These are phyloP conservation scores for Boletus reticuloceps DNA, from an alignment of 768 basidiomycete genomes.

Conservation along the genomic window DNA sequence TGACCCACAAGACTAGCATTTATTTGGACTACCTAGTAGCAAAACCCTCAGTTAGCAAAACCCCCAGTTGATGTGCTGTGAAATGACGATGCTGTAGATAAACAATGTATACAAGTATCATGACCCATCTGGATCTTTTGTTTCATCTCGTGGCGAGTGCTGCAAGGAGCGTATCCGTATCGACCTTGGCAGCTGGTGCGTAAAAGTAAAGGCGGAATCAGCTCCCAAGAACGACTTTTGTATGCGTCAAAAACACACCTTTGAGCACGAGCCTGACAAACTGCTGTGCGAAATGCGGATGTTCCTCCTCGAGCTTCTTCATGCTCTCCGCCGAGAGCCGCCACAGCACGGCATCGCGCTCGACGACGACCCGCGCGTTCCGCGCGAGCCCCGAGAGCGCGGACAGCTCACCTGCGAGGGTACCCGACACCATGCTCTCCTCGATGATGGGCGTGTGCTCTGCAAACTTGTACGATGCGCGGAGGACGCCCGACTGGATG, in stretches of 20 bases:
- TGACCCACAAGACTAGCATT: not conserved
- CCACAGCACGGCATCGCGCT: slow-evolving; percentile 80
- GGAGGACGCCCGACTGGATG: slow-evolving; percentile 81
- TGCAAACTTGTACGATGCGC: slow-evolving; percentile 79
- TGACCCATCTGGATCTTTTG: not conserved
- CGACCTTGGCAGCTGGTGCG: slow-evolving; percentile 60
- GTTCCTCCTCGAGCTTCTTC: slow-evolving; percentile 60
- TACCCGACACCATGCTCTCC: slow-evolving; percentile 93
- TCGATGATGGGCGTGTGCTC: slow-evolving; percentile 65
- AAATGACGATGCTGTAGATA: slow-evolving; percentile 6
- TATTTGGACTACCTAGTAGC: not conserved
- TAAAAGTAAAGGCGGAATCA: not conserved
- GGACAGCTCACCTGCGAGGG: slow-evolving; percentile 88
- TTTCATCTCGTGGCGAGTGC: slow-evolving; percentile 47
- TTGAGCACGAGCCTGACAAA: slow-evolving; percentile 73
- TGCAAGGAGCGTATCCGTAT: slow-evolving; percentile 59
- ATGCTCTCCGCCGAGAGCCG: slow-evolving; percentile 62
- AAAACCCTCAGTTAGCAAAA: no score
- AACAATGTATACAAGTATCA: slow-evolving; percentile 1
- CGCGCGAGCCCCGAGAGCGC: slow-evolving; percentile 75
- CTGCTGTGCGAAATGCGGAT: slow-evolving; percentile 59
- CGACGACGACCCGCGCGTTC: slow-evolving; percentile 85
- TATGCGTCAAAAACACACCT: slow-evolving; percentile 43
- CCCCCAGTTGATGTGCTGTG: not conserved
- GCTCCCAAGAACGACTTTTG: no score